Conservation (phyloP, 495 filamentous ascomycete genomes). For the Penicillium argentinense region DNA sequence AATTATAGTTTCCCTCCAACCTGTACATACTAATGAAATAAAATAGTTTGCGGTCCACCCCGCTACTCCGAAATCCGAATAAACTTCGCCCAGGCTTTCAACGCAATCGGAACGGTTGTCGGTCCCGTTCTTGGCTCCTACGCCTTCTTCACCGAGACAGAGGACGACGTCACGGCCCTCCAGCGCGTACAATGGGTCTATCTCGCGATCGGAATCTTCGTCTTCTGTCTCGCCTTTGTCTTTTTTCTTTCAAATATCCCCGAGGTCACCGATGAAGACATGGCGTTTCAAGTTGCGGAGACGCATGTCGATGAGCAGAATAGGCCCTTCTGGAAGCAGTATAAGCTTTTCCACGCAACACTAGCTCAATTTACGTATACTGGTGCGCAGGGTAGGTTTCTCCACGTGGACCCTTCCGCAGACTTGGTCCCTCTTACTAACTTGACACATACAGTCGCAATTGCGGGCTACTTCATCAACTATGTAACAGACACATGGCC, state of each 20-base stretch:
- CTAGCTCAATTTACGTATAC: constrained; percentile 74
- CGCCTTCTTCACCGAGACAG: constrained; percentile 60
- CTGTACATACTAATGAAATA: neutral
- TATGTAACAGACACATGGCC: constrained; percentile 45
- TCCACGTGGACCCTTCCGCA: neutral
- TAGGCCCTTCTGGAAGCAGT: constrained; percentile 49
- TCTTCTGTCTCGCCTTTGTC: constrained; percentile 56
- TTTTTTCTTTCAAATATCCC: constrained; percentile 51
- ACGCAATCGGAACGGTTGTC: constrained; percentile 66
- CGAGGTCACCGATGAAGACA: constrained; percentile 58
- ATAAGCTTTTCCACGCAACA: constrained; percentile 60
- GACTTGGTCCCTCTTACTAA: no score
- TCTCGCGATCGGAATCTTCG: constrained; percentile 69
- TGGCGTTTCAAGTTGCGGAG: constrained; percentile 50
- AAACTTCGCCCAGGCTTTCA: constrained; percentile 66
- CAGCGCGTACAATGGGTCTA: constrained; percentile 74
- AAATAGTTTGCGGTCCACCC: constrained; percentile 51
- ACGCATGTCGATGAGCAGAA: constrained; percentile 44
- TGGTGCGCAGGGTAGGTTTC: constrained; percentile 55
- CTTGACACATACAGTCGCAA: constrained; percentile 46
- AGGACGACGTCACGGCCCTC: constrained; percentile 48
- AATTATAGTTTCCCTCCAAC: neutral
- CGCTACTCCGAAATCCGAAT: constrained; percentile 58
- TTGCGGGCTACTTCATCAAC: constrained; percentile 67
- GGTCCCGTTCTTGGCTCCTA: constrained; percentile 65